Conservation (phyloP, 306 rosid species). For the Castanea crenata region DNA sequence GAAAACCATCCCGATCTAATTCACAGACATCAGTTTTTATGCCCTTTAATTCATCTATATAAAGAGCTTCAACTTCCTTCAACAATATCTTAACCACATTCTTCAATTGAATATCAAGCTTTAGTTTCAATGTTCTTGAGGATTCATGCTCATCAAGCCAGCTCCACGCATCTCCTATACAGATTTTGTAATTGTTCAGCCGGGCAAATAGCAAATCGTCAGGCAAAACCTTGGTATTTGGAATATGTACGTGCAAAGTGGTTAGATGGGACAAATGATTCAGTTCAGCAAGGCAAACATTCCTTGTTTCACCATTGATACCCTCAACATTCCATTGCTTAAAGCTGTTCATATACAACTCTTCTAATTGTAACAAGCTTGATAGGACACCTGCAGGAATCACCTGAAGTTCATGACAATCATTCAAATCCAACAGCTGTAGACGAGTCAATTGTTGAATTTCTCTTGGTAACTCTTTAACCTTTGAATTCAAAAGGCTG, state of each 20-base stretch:
- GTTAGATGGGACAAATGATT: too few relatives aligned
- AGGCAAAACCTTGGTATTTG: conserved; percentile 4
- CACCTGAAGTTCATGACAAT: conserved; percentile 31
- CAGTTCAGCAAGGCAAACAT: conserved; percentile 26
- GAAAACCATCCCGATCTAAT: conserved; percentile 34
- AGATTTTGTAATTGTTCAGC: conserved; percentile 27
- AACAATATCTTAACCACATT: conserved; percentile 30
- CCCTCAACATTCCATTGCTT: conserved; percentile 20
- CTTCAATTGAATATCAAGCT: conserved; percentile 23
- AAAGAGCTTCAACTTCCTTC: conserved; percentile 33
- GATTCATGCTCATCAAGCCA: conserved; percentile 19
- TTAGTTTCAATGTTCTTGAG: conserved; percentile 20
- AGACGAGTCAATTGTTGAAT: conserved; percentile 32
- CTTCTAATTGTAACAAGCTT: conserved; percentile 30
- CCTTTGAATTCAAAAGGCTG: conserved; percentile 26
- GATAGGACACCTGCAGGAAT: conserved; percentile 33
- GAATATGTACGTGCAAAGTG: conserved; percentile 15
- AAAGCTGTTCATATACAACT: conserved; percentile 36
- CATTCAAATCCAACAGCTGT: conserved; percentile 32
- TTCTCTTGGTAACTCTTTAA: conserved; percentile 25
- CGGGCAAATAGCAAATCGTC: conserved; percentile 15
- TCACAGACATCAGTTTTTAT: conserved; percentile 28
- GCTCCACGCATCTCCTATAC: conserved; percentile 28
- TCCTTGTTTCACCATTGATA: neutral
- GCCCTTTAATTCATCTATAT: conserved; percentile 35